Percentiles rank a stretch among this genome's conserved stretches.
Conservation (phyloP, 2,329 filamentous ascomycete genomes). For the Alternaria incomplexa region DNA sequence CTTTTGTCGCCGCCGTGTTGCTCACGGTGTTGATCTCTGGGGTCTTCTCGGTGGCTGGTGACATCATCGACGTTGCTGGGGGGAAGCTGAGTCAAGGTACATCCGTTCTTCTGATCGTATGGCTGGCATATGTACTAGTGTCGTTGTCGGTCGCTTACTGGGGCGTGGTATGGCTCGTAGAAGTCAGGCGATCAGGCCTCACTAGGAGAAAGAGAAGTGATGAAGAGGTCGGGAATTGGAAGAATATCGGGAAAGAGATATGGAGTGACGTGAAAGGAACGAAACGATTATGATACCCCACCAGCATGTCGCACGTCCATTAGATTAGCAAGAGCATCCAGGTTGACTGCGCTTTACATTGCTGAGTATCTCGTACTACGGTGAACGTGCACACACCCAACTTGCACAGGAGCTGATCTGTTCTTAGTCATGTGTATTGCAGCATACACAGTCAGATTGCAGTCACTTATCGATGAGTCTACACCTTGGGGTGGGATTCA, state of each 20-base stretch:
- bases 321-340: not conserved
- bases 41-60: constrained; percentile 5
- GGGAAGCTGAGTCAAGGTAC: constrained; percentile 13
- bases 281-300: not conserved
- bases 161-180: constrained; percentile 34
- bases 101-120: constrained; percentile 22
- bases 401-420: not conserved
- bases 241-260: constrained; percentile 19
- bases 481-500: not conserved
- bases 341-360: not conserved
- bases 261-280: constrained; percentile 22
- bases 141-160: constrained; percentile 24
- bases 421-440: not conserved
- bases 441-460: not conserved
- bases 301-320: not conserved
- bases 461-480: not conserved
- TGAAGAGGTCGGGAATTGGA: constrained; percentile 32
- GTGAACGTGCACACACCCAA: not conserved
- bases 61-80: constrained; percentile 14
- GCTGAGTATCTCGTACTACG: not conserved
- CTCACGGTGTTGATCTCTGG: constrained; percentile 14
- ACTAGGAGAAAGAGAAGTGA: constrained; percentile 20
- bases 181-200: constrained; percentile 25
- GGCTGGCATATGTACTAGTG: constrained; percentile 23
- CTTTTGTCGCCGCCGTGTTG: constrained; percentile 22